Conservation (phyloP, 805 yeast genomes). For the Pichia cabralensis region DNA sequence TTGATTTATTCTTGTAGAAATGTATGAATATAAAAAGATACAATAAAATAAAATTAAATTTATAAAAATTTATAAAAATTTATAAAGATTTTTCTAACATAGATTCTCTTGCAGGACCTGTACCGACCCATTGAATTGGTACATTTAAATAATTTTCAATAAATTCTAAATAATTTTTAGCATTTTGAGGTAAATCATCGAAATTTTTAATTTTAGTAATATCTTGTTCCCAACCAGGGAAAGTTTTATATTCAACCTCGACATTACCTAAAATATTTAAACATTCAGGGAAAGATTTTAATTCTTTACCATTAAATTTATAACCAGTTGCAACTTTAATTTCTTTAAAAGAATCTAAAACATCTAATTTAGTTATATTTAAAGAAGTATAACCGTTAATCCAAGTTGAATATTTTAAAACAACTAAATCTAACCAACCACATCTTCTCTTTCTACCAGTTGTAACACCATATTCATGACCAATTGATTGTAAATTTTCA, state of each 20-base stretch:
- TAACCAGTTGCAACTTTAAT: conserved; percentile 84
- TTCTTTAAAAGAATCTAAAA: conserved; percentile 80
- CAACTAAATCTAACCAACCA: conserved; percentile 97
- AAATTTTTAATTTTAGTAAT: conserved; percentile 63
- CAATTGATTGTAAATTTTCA: conserved; percentile 78
- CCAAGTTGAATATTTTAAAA: conserved; percentile 78
- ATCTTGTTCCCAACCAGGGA: conserved; percentile 91
- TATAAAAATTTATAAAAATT: neutral
- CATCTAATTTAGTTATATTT: conserved; percentile 93
- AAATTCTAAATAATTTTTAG: conserved; percentile 71
- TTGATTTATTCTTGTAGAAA: no score
- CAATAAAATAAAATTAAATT: neutral
- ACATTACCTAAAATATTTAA: conserved; percentile 72
- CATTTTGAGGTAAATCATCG: conserved; percentile 79
- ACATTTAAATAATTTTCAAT: conserved; percentile 80
- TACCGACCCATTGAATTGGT: conserved; percentile 95
- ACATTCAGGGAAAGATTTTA: conserved; percentile 89
- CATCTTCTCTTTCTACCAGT: conserved; percentile 99
- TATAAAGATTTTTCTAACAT: conserved; percentile 54
- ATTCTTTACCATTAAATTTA: conserved; percentile 62
- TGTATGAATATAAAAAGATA: no score
- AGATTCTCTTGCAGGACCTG: conserved; percentile 93
- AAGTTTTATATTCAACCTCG: conserved; percentile 82
- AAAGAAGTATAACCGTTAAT: conserved; percentile 93
- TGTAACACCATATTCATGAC: conserved; percentile 96